Base-by-base conservation (phyloP, 306 rosid species). In the Fragaria nilgerrensis region DNA sequence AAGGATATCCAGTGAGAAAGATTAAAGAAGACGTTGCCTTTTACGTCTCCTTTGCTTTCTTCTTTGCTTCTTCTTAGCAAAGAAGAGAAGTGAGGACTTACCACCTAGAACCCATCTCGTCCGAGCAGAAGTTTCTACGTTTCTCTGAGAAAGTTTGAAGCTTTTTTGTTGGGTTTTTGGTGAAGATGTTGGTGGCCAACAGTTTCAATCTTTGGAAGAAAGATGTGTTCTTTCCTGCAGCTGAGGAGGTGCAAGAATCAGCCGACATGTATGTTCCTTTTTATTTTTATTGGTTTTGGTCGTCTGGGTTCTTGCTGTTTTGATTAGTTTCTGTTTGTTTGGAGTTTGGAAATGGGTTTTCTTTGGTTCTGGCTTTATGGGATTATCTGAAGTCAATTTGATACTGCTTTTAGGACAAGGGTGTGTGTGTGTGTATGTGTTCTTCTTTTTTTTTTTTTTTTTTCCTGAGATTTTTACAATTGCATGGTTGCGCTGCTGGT, bases 211-310 rank as follows among this genome's bases (percentile, higher is more conserved):
- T 89, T 79, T 95, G 99, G 99, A 92, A 85, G 74, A 95, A 92
- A 53, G 99, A 95, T 32, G 75, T 92, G 63, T 95, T 95, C 85
- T 95, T 95, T 89, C 86, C 97, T 72, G 97, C 97, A 1, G 99
- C 99, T 20, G 99, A 95, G 82, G 97, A 90, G 87, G 97, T 95
- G 59, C 99, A 95, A 85, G 99, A 95, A 88, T 95, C 99, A 15
- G 92, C 97, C 75, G 99, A 95, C 68, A 87, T 84, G 99, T 95
- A 86, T 62, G 96, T 67, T 82, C 43, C 13, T 37, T 25, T 14
- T 63, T 77, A n/a, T 10, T 36, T 68, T 56, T 56, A 7, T 27
- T 72, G 56, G 36, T 64, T 83, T 80, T 75, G 12, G 15, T 70
- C 11, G 41, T 68, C 47, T 85, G 80, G 7, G 76, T 77, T 27